These are phyloP conservation scores for Acer campestre DNA, from an alignment of 345 rosid genomes.

Conservation along the genomic window DNA sequence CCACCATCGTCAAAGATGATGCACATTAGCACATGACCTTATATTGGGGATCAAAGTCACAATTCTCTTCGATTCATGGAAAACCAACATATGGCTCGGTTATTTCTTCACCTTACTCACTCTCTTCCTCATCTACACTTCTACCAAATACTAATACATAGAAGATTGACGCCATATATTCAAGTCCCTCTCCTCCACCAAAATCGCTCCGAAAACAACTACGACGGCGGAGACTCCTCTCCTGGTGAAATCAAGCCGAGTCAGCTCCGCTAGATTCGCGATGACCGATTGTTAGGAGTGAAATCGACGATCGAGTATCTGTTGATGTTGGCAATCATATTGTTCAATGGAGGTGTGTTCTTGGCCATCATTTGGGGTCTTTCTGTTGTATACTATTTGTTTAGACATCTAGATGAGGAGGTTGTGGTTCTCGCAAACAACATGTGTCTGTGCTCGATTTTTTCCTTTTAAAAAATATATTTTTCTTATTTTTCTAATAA, in stretches of 20 bases:
- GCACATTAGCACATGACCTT: conserved; percentile 97
- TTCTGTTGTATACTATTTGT: too few relatives aligned
- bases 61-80: conserved; percentile 66
- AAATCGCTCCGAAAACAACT: background rate
- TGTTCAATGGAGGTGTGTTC: too few relatives aligned
- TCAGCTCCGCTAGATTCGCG: conserved; percentile 31
- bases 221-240: conserved; percentile 39
- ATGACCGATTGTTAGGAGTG: conserved; percentile 53
- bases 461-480: too few relatives aligned
- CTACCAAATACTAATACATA: conserved; percentile 67
- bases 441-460: too few relatives aligned
- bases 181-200: conserved; percentile 36
- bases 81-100: conserved; percentile 56
- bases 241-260: conserved; percentile 24
- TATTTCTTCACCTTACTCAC: conserved; percentile 64
- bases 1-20: conserved; percentile 47
- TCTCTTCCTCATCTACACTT: conserved; percentile 57
- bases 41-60: conserved; percentile 75
- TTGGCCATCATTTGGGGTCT: too few relatives aligned
- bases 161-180: conserved; percentile 60
- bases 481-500: too few relatives aligned
- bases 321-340: conserved; percentile 38
- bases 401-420: too few relatives aligned
- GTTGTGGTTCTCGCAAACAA: too few relatives aligned
- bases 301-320: conserved; percentile 73